Evolutionary conservation across 148 eudicot genomes (phyloP).

Genomic region (Rhododendron simsii): DNA sequence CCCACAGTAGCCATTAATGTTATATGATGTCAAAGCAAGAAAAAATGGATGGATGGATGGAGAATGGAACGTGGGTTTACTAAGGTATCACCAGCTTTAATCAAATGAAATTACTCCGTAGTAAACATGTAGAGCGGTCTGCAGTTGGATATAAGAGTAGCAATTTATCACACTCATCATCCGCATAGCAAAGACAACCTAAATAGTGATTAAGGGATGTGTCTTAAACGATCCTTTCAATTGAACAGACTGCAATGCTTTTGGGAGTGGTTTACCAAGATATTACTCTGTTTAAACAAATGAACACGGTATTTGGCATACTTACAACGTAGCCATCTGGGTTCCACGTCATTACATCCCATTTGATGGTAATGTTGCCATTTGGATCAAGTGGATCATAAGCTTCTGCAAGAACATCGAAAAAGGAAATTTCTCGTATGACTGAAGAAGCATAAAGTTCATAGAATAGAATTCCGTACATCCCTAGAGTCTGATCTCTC

Average conservation of each 20-base stretch:
- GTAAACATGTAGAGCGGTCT: not conserved
- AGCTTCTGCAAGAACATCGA: conserved; percentile 31
- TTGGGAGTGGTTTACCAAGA: not conserved
- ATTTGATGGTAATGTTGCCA: conserved; percentile 68
- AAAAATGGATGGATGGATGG: not conserved
- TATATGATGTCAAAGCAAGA: not conserved
- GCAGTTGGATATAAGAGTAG: not conserved
- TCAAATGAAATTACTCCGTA: not conserved
- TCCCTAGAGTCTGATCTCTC: not conserved
- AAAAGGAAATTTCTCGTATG: not conserved
- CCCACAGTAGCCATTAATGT: not conserved
- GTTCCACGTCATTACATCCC: conserved; percentile 65
- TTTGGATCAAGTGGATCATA: conserved; percentile 72
- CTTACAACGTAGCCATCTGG: conserved; percentile 71
- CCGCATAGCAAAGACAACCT: not conserved
- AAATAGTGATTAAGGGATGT: not conserved
- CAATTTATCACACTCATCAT: not conserved
- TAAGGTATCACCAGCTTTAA: not conserved
- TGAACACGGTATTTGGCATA: not conserved
- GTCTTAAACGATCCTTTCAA: not conserved
- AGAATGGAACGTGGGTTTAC: not conserved
- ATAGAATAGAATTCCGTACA: not conserved
- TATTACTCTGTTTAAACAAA: not conserved
- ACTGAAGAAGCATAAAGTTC: not conserved
- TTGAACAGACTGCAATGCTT: not conserved